phyloP scores from a whole-genome alignment of 768 basidiomycete species.

The Suillus paluster region DNA sequence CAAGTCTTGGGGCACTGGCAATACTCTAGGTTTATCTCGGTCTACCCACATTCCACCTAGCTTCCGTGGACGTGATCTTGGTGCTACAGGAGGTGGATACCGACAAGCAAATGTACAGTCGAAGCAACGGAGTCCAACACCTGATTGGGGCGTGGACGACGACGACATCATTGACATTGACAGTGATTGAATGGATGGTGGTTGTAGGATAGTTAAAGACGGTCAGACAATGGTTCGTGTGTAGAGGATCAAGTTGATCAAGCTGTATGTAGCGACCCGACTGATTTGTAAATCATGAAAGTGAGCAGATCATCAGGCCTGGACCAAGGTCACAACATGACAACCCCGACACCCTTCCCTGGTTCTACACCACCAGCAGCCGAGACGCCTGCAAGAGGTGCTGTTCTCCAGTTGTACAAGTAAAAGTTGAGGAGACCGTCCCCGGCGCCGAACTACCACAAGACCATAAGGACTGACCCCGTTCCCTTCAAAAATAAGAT shows the following conservation, averaged over 20 bases:
- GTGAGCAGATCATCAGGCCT: conserved; percentile 19
- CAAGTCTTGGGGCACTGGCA: conserved; percentile 52
- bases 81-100: conserved; percentile 56
- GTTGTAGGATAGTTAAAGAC: conserved; percentile 37
- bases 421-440: conserved; percentile 93
- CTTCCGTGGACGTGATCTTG: conserved; percentile 44
- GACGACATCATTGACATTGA: conserved; percentile 86
- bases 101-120: conserved; percentile 44
- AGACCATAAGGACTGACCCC: background rate
- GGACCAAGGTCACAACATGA: conserved; percentile 70
- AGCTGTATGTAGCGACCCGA: conserved; percentile 3
- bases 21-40: conserved; percentile 50
- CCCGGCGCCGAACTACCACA: conserved; percentile 82
- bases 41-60: conserved; percentile 35
- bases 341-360: conserved; percentile 88
- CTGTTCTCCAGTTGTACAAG: conserved; percentile 93
- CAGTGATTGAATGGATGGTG: conserved; percentile 66
- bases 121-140: conserved; percentile 64
- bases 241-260: background rate
- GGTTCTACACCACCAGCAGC: conserved; percentile 51
- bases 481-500: background rate
- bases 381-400: conserved; percentile 73
- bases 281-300: conserved; percentile 6
- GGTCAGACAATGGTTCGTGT: background rate
- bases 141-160: conserved; percentile 84